Base-by-base conservation (phyloP, 2,329 filamentous ascomycete genomes). In the Colletotrichum lentis region DNA sequence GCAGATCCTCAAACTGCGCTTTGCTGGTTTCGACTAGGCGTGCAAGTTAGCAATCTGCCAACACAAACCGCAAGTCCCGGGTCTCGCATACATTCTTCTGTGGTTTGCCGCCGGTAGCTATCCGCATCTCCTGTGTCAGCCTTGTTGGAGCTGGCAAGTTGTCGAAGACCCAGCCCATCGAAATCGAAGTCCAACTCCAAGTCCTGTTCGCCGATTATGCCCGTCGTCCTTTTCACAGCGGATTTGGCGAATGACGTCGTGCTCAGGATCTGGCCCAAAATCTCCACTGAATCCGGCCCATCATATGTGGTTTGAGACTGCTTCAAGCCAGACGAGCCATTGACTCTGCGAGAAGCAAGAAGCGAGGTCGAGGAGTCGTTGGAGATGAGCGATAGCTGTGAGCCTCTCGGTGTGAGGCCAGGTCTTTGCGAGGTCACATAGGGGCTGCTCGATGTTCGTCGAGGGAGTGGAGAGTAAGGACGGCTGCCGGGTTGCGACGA, bases 1-100 rank as follows among this genome's bases (percentile, higher is more conserved):
- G 96, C 49, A 99, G 84, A 64, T 96, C 93, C 78, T 97, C 91
- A 73, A 97, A 97, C 74, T 91, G 94, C 74, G 90, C 84, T 77
- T 91, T 92, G 72, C 97, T 93, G 71, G 86, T 86, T 77, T 96
- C 91, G 77, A 94, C 93, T 90, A 71, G 55, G 71, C 1, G 7
- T 18, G 12, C 24, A 56, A 11, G 62, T 71, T 70, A 74, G 62
- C 59, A 14, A 20, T 46, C 68, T 64, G 35, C 66, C 22, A 20
- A 7, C 20, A 44, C 27, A 58, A 10, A 7, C 10, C 31, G 31
- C 31, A 35, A 35, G 27, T 8, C 24, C 10, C 20, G 22, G 57
- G 20, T 14, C n/a, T 35, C 46, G 44, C 89, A 73, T 84, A 93
- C 91, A 93, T 80, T 94, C 90, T 81, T 91, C 88, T 68, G 88